Evolutionary conservation across 1,284 basidiomycete genomes (phyloP).

Genomic region (Rhodofomes roseus): DNA sequence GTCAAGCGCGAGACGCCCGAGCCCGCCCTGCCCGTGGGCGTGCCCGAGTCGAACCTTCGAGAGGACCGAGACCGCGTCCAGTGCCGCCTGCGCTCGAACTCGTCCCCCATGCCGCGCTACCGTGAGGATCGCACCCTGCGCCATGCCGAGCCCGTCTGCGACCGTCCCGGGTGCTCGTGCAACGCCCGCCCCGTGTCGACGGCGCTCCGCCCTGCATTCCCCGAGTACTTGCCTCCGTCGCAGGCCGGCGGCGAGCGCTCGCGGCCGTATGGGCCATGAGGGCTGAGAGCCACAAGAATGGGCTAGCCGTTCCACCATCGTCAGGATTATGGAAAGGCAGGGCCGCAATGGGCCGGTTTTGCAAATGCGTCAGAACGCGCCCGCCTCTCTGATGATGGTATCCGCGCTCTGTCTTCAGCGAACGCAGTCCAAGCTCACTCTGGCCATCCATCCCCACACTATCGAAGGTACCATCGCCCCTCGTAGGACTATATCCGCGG

Average conservation of each 20-base stretch:
- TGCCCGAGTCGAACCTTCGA: conserved; percentile 6
- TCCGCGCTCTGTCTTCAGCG: too few species aligned
- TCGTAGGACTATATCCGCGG: too few species aligned
- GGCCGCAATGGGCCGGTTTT: too few species aligned
- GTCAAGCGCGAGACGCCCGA: conserved; percentile 1
- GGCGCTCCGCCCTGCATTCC: conserved; percentile 11
- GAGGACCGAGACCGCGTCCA: not conserved
- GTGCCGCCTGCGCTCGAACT: conserved; percentile 7
- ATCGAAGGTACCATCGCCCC: too few species aligned
- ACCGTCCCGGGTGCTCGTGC: conserved; percentile 6
- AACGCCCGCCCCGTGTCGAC: conserved; percentile 6
- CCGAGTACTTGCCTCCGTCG: conserved; percentile 1
- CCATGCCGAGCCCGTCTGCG: conserved; percentile 1
- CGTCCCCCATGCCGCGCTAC: conserved; percentile 3
- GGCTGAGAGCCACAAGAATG: not conserved
- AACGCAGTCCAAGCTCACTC: too few species aligned
- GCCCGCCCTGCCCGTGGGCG: not conserved
- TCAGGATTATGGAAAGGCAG: too few species aligned
- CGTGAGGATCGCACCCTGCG: conserved; percentile 2
- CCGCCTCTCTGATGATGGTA: too few species aligned
- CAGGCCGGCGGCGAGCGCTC: not conserved
- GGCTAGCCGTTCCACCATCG: not conserved
- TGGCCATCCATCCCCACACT: too few species aligned
- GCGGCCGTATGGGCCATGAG: not conserved
- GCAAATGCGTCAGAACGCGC: too few species aligned